These are phyloP conservation scores for Hypoxylon trugodes DNA, from an alignment of 495 filamentous ascomycete genomes.

Conservation along the genomic window DNA sequence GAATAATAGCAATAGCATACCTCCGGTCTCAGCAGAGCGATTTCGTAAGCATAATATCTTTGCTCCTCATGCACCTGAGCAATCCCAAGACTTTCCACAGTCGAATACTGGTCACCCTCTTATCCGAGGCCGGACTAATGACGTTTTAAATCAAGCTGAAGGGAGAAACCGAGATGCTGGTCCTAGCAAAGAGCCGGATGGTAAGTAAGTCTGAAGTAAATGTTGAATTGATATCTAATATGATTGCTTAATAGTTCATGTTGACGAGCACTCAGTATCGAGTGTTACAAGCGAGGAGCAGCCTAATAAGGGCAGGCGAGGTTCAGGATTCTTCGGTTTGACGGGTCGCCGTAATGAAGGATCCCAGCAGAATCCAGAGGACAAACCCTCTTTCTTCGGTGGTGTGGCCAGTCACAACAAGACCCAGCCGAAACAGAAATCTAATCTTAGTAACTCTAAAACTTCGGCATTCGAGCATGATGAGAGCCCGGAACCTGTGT, in stretches of 20 bases:
- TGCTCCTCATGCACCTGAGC: slow-evolving; percentile 20
- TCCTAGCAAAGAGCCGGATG: slow-evolving; percentile 32
- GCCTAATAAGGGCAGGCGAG: slow-evolving; percentile 24
- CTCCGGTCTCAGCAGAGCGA: slow-evolving; percentile 51
- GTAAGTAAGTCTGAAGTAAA: slow-evolving; percentile 12
- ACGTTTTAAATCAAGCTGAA: slow-evolving; percentile 2
- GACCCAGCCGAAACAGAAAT: slow-evolving; percentile 35
- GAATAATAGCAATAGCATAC: slow-evolving; percentile 42
- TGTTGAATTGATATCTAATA: background rate
- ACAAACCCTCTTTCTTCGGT: slow-evolving; percentile 32
- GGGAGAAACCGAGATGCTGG: slow-evolving; percentile 5
- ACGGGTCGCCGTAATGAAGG: slow-evolving; percentile 29
- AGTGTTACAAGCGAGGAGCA: slow-evolving; percentile 36
- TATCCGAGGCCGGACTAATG: slow-evolving; percentile 18
- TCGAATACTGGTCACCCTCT: slow-evolving; percentile 27
- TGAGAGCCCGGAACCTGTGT: slow-evolving; percentile 24
- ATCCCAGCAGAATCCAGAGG: slow-evolving; percentile 21
- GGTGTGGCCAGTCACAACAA: slow-evolving; percentile 18
- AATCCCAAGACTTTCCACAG: slow-evolving; percentile 29
- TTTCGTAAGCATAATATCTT: slow-evolving; percentile 46
- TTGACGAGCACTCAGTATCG: slow-evolving; percentile 36
- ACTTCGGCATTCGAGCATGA: slow-evolving; percentile 34
- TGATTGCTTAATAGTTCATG: slow-evolving; percentile 17
- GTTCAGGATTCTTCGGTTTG: slow-evolving; percentile 34
- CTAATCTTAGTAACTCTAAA: slow-evolving; percentile 15